Conservation (phyloP, 352 stramenopile species). For the Globisporangium okanoganense region DNA sequence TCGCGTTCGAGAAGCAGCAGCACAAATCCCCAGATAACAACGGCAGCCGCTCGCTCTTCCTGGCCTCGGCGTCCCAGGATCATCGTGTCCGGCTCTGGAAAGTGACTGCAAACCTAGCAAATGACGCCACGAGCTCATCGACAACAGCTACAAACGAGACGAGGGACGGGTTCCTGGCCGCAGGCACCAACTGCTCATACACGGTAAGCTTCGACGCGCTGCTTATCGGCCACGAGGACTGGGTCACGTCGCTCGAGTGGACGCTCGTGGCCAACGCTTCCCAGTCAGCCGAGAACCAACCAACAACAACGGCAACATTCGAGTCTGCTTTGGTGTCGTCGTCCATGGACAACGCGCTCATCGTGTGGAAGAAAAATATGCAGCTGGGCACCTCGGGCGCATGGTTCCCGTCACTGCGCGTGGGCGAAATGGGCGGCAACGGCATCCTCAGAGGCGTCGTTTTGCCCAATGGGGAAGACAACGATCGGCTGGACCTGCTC, state of each 20-base stretch:
- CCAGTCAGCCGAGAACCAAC: too few species aligned
- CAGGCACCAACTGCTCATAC: slow-evolving; percentile 22
- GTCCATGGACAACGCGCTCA: slow-evolving; percentile 80
- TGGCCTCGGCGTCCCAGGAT: slow-evolving; percentile 70
- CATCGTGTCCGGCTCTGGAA: slow-evolving; percentile 71
- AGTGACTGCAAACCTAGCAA: slow-evolving; percentile 16
- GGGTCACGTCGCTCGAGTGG: slow-evolving; percentile 75
- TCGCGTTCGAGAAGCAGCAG: slow-evolving; percentile 39
- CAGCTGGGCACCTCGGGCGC: slow-evolving; percentile 12
- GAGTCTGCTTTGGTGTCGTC: slow-evolving; percentile 41
- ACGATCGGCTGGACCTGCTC: slow-evolving; percentile 41
- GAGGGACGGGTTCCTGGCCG: slow-evolving; percentile 31
- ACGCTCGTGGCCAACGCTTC: slow-evolving; percentile 14
- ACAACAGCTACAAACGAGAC: slow-evolving; percentile 3
- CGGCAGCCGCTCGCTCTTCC: slow-evolving; percentile 10
- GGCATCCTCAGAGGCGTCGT: slow-evolving; percentile 41
- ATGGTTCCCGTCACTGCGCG: slow-evolving; percentile 47
- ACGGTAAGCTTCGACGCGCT: slow-evolving; percentile 63
- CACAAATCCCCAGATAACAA: not conserved
- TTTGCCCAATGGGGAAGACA: slow-evolving; percentile 18
- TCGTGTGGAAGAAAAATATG: slow-evolving; percentile 44
- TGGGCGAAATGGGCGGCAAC: slow-evolving; percentile 58
- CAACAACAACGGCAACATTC: not conserved
- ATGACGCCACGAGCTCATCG: not conserved
- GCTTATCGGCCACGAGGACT: slow-evolving; percentile 73